Percentiles rank a stretch among this genome's conserved stretches.
These are phyloP conservation scores for Flaveria trinervia DNA, from an alignment of 129 eudicot genomes.

Conservation along the genomic window DNA sequence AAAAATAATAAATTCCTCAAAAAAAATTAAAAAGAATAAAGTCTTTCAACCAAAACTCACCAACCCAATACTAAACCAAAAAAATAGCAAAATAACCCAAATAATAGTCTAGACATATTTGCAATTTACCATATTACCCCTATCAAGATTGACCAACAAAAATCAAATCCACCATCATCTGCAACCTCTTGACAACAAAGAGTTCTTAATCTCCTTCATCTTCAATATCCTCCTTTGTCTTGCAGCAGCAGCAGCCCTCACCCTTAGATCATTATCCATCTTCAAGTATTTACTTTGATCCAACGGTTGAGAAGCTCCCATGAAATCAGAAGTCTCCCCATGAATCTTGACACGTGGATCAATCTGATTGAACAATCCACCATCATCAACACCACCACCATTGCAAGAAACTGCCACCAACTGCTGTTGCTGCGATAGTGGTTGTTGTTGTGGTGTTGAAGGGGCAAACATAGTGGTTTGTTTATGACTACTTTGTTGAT, in stretches of 20 bases:
- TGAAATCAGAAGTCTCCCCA: constrained; percentile 40
- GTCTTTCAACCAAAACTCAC: constrained; percentile 3
- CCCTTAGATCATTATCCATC: constrained; percentile 34
- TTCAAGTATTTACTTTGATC: constrained; percentile 27
- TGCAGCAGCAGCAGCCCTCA: constrained; percentile 49
- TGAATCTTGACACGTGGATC: constrained; percentile 42
- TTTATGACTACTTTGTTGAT: constrained; percentile 31
- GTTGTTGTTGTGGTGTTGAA: constrained; percentile 7
- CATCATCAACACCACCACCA: constrained; percentile 28
- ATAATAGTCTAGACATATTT: constrained; percentile 25
- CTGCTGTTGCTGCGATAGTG: constrained; percentile 20
- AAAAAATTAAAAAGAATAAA: background rate
- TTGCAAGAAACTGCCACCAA: constrained; percentile 12
- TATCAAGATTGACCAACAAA: constrained; percentile 17
- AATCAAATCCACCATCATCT: constrained; percentile 32
- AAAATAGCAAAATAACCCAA: constrained; percentile 14
- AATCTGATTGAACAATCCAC: constrained; percentile 32
- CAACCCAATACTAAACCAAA: constrained; percentile 7
- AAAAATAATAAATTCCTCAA: background rate
- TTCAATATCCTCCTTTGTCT: constrained; percentile 44
- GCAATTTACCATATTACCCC: constrained; percentile 30
- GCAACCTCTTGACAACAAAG: constrained; percentile 25
- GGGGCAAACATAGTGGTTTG: constrained; percentile 31
- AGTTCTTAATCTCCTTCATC: constrained; percentile 45
- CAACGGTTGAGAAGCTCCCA: constrained; percentile 43